Conservation (phyloP, 202 grass and related monocot species). For the Panicum virgatum region DNA sequence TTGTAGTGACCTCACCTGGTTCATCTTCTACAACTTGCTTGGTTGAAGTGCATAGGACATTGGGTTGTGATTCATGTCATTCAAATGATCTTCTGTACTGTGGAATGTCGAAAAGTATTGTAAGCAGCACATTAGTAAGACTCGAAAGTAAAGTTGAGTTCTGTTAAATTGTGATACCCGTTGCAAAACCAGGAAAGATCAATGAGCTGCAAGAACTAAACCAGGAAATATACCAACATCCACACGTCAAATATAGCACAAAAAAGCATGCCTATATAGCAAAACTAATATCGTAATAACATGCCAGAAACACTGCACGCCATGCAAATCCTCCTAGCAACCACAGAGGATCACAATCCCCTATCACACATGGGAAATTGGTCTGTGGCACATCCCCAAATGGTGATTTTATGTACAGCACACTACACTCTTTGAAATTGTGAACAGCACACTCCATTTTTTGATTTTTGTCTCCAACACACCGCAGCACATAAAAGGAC, state of each 20-base stretch:
- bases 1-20: slow-evolving; percentile 1
- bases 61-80: not conserved
- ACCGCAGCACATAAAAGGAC: too few relatives aligned
- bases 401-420: too few relatives aligned
- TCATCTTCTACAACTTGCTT: slow-evolving; percentile 16
- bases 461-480: too few relatives aligned
- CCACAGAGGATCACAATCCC: not conserved
- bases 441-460: too few relatives aligned
- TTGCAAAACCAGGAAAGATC: not conserved
- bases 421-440: too few relatives aligned
- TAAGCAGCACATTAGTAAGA: not conserved
- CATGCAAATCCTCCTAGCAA: not conserved
- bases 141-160: not conserved
- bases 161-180: not conserved
- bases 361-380: not conserved
- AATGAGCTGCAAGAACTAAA: not conserved
- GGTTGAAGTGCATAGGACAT: not conserved
- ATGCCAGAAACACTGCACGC: too few relatives aligned
- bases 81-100: not conserved
- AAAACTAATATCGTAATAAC: not conserved
- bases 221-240: not conserved
- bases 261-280: not conserved
- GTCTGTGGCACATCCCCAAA: too few relatives aligned
- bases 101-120: not conserved
- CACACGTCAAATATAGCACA: not conserved